Base-by-base conservation (phyloP, 1,139 yeast genomes). In the Arxiozyma slooffiae region DNA sequence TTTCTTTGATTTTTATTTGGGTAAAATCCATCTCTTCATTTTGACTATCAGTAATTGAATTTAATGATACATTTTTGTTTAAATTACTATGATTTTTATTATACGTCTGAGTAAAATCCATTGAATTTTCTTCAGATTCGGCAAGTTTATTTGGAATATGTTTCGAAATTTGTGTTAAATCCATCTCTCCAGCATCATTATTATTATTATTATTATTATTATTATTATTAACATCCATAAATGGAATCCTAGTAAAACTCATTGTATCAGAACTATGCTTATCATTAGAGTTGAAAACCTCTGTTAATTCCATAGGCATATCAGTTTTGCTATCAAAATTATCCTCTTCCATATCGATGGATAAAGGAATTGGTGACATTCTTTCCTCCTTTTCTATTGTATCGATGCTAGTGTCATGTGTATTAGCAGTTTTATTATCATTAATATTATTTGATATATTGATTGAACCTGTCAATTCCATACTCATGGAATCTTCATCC, bases 261-360 rank as follows among this genome's bases (percentile, higher is more conserved):
- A 26, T 38, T 11, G 39, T 21, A 16, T 42, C 24, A 7, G 47
- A n/a, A 30, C 22, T 17, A 21, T 30, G 26, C 14, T 38, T 22
- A 21, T n/a, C 6, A 24, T 8, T 38, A 38, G 30, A 36, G 6
- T 38, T 40, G 8, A 23, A 26, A 14, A 53, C 52, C n/a, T 46
- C 52, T 7, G 59, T 58, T 20, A 57, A 48, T 49, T 54, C 61
- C 62, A 59, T 59, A 1, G 55, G 51, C 30, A 51, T 53, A n/a
- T 49, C 54, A 37, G 48, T 54, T 14, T 49, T 52, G 16, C 38
- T 41, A 4, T 8, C 26, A 6, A 38, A 16, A 9, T 39, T 36
- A 22, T 42, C 36, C 6, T 40, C 44, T 8, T 20, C 41, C 16
- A 47, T 36, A 8, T 50, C 46, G 6, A 42, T 17, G 5, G 45